Conservation (phyloP, 2,329 filamentous ascomycete species). For the Nectriaceae sp. region DNA sequence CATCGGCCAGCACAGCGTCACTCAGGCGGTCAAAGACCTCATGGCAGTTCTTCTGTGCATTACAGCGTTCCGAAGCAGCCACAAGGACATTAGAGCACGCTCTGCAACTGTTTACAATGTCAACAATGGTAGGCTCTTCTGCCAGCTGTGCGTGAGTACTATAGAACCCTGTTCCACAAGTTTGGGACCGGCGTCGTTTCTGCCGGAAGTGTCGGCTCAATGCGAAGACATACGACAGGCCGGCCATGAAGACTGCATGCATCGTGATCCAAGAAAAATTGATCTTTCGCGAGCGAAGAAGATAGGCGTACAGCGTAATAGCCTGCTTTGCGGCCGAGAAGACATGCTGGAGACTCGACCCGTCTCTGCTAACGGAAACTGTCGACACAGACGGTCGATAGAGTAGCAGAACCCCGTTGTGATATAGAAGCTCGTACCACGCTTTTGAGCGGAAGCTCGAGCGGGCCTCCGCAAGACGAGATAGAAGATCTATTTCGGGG, state of each 20-base stretch:
- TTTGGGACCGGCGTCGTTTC: neutral
- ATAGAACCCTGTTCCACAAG: neutral
- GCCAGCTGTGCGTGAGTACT: conserved; percentile 23
- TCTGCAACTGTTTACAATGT: conserved; percentile 44
- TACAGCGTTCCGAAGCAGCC: conserved; percentile 45
- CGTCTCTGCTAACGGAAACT: conserved; percentile 26
- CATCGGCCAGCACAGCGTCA: conserved; percentile 43
- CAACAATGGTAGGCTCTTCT: conserved; percentile 39
- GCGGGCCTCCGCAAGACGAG: conserved; percentile 18
- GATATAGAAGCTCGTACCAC: conserved; percentile 45
- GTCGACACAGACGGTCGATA: conserved; percentile 42
- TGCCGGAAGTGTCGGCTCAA: conserved; percentile 39
- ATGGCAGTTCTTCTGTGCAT: conserved; percentile 40
- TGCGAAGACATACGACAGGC: conserved; percentile 45
- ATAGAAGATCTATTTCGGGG: conserved; percentile 20
- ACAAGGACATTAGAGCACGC: conserved; percentile 47
- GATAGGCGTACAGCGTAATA: conserved; percentile 44
- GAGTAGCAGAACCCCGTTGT: conserved; percentile 45
- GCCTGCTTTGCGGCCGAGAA: conserved; percentile 40
- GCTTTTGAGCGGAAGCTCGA: conserved; percentile 43
- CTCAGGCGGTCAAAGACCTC: conserved; percentile 45
- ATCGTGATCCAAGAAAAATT: conserved; percentile 53
- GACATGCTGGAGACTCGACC: conserved; percentile 35
- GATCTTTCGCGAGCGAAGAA: conserved; percentile 46
- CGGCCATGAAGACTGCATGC: conserved; percentile 50